Evolutionary conservation across 2,329 filamentous ascomycete genomes (phyloP), one percentile per base, ranked within the genome.

Genomic region (Epichloe typhina): DNA sequence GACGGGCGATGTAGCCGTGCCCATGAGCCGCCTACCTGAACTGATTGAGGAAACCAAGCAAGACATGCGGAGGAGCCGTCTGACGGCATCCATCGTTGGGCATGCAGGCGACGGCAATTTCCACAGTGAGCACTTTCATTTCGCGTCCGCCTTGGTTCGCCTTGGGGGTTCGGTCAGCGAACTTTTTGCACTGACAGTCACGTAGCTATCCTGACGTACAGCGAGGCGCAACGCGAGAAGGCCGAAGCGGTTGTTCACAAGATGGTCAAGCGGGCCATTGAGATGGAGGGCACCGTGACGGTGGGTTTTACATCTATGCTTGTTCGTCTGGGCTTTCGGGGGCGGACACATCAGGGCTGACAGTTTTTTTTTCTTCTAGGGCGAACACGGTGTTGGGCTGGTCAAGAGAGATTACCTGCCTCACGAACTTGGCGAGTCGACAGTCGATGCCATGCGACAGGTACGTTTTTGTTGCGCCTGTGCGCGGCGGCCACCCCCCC

Each of bases 1-100:
- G 87, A 91, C 87, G 0, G 87, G 86, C 1, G 88, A 94, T 61
- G 88, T 93, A 11, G 88, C 88, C 0, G 88, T 94, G 50, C 88
- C 88, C 13, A 83, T 93, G 64, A 86, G 80, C 55, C 72, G 76
- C 53, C 65, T 93, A 58, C 79, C 87, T 3, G 77, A 84, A 55
- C 80, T 90, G 52, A 88, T 91, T 57, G 86, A 89, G 65, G 78
- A 84, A 66, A 89, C 86, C 1, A 72, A 72, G 63, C 64, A 66
- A 51, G 66, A 71, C 19, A 63, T 73, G 55, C 59, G 58, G 52
- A 66, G 62, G 63, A 73, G 69, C 47, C 71, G 71, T 1, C 56
- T 73, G 46, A 69, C 68, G 50, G 68, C 65, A 1, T 70, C 70
- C 23, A 74, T 88, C 54, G 82, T 88, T 4, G 84, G 84, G 0